Evolutionary conservation across 192 early-diverging fungal species (phyloP).

Genomic region (Mortierella alpina): DNA sequence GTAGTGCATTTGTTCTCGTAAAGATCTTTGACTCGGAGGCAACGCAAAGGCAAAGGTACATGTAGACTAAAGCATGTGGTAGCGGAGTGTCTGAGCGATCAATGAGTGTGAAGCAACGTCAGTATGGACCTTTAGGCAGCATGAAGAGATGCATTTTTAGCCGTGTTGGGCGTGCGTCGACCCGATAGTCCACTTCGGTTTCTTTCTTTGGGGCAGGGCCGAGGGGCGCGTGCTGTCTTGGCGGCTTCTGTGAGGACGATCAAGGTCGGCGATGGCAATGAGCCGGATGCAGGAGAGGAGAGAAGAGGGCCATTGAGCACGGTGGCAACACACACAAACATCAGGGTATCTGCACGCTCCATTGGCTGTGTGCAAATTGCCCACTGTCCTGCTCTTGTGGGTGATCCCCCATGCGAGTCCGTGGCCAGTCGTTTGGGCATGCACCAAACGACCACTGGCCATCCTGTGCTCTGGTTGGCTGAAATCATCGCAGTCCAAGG

Average conservation of each 20-base stretch:
- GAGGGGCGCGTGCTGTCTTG: slow-evolving; percentile 24
- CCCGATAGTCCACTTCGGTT: not conserved
- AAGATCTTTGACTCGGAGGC: too few species aligned
- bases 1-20: too few species aligned
- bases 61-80: too few species aligned
- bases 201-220: not conserved
- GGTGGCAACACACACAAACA: not conserved
- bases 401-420: slow-evolving; percentile 18
- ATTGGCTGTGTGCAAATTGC: not conserved
- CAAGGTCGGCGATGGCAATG: too few species aligned
- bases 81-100: too few species aligned
- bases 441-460: slow-evolving; percentile 3
- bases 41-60: too few species aligned
- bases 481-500: not conserved
- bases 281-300: not conserved
- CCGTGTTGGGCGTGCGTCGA: too few species aligned
- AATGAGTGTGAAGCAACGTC: too few species aligned
- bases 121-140: too few species aligned
- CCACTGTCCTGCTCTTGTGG: not conserved
- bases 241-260: not conserved
- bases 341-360: not conserved
- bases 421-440: slow-evolving; percentile 49
- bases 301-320: not conserved
- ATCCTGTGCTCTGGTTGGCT: slow-evolving; percentile 29
- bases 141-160: too few species aligned